These are phyloP conservation scores for Rhododendron vialii DNA, from an alignment of 148 eudicot species.

Conservation along the genomic window DNA sequence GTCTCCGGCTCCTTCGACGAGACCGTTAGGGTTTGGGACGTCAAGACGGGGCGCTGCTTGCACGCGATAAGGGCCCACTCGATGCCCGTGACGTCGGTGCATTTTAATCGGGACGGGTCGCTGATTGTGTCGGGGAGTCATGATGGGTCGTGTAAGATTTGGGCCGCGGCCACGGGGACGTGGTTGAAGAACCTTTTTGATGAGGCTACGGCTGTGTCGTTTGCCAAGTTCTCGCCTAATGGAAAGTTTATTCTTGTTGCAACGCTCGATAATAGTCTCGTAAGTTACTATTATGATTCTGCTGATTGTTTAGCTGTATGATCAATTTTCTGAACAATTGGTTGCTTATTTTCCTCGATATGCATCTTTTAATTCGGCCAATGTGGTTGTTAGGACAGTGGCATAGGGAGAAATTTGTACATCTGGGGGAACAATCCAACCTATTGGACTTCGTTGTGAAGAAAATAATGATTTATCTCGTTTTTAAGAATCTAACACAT, in stretches of 20 bases:
- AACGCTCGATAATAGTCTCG: slow-evolving; percentile 68
- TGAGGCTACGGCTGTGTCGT: slow-evolving; percentile 64
- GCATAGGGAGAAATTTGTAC: too few species aligned
- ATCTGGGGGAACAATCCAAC: too few species aligned
- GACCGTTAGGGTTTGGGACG: slow-evolving; percentile 91
- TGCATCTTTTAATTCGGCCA: background rate
- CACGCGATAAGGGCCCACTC: slow-evolving; percentile 59
- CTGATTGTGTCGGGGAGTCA: slow-evolving; percentile 75
- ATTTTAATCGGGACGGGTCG: slow-evolving; percentile 76
- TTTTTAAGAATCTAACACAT: too few species aligned
- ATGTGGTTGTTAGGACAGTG: background rate
- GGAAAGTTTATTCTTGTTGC: slow-evolving; percentile 90
- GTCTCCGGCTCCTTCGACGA: slow-evolving; percentile 87
- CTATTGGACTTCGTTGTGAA: too few species aligned
- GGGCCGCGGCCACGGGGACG: slow-evolving; percentile 60
- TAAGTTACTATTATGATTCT: slow-evolving; percentile 20
- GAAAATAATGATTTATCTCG: too few species aligned
- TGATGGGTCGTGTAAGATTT: slow-evolving; percentile 87
- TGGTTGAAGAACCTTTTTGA: slow-evolving; percentile 65
- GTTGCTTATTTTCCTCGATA: background rate
- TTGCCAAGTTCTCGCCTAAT: slow-evolving; percentile 87
- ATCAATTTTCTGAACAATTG: background rate
- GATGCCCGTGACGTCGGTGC: slow-evolving; percentile 76
- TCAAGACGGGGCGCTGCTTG: slow-evolving; percentile 47
- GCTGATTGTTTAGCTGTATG: background rate